Conservation (phyloP, 148 eudicot genomes). For the Camellia sinensis region DNA sequence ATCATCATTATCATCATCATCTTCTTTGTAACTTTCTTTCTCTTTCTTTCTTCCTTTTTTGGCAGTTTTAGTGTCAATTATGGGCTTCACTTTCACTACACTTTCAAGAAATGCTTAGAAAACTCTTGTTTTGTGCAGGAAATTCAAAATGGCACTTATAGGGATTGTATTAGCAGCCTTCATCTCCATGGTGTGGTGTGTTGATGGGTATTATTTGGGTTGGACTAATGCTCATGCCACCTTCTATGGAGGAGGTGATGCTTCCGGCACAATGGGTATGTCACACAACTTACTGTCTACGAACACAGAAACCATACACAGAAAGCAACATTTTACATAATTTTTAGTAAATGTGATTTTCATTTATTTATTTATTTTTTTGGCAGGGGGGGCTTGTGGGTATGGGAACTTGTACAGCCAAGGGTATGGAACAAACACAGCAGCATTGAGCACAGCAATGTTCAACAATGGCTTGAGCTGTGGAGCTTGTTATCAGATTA, state of each 20-base stretch:
- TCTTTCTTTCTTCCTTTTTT: background rate
- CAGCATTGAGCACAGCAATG: slow-evolving; percentile 53
- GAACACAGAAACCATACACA: no score
- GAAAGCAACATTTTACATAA: no score
- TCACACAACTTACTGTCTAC: no score
- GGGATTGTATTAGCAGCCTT: slow-evolving; percentile 24
- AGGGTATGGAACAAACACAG: slow-evolving; percentile 54
- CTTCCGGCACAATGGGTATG: slow-evolving; percentile 66
- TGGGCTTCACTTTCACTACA: background rate
- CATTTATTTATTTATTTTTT: background rate
- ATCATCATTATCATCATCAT: background rate
- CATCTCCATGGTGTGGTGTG: slow-evolving; percentile 25
- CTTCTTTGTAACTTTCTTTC: slow-evolving; percentile 14
- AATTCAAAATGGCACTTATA: slow-evolving; percentile 27
- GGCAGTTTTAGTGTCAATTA: background rate
- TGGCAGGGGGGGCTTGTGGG: slow-evolving; percentile 58
- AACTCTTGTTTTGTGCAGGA: background rate
- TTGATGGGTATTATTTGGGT: slow-evolving; percentile 35
- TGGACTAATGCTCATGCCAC: slow-evolving; percentile 63
- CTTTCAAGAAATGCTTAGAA: background rate
- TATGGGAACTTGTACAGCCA: slow-evolving; percentile 52
- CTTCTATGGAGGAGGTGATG: slow-evolving; percentile 62
- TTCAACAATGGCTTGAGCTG: slow-evolving; percentile 53
- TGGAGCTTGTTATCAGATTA: slow-evolving; percentile 42
- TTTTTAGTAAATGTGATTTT: no score